These are phyloP conservation scores for Batkoa obscura DNA, from an alignment of 371 early-diverging fungal genomes.

Conservation along the genomic window DNA sequence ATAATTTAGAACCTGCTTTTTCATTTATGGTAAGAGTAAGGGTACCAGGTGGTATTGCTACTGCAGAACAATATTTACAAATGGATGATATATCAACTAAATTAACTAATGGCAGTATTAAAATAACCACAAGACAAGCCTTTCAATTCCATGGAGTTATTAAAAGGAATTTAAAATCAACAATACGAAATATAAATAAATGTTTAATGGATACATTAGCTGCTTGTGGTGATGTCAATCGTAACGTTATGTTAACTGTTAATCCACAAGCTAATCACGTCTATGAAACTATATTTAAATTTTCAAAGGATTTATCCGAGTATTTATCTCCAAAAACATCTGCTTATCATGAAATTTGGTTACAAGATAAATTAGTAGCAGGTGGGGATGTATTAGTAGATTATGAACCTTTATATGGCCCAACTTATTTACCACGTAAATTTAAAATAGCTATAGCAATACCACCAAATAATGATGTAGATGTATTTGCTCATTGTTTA, in stretches of 20 bases:
- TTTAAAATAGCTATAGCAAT: constrained; percentile 85
- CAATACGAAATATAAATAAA: constrained; percentile 78
- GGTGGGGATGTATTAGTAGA: constrained; percentile 49
- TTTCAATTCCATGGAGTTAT: constrained; percentile 90
- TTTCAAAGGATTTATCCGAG: constrained; percentile 41
- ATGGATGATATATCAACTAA: constrained; percentile 69
- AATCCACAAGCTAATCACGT: constrained; percentile 59
- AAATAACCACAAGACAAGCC: constrained; percentile 85
- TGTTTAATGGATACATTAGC: constrained; percentile 75
- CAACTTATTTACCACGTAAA: constrained; percentile 82
- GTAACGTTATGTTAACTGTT: constrained; percentile 82
- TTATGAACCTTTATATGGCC: constrained; percentile 77
- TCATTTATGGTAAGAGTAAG: constrained; percentile 92
- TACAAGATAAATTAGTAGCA: constrained; percentile 71
- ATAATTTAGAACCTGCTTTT: constrained; percentile 73
- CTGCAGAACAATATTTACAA: constrained; percentile 74
- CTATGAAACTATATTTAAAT: constrained; percentile 54
- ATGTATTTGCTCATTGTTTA: constrained; percentile 84
- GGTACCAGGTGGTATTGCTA: constrained; percentile 75
- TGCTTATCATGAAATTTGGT: constrained; percentile 92
- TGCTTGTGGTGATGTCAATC: constrained; percentile 93
- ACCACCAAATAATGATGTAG: constrained; percentile 89
- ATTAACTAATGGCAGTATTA: constrained; percentile 70
- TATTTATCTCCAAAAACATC: constrained; percentile 67
- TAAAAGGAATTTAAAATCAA: constrained; percentile 65